These are phyloP conservation scores for Suhomyces yuchorum DNA, from an alignment of 1,139 yeast genomes.

Conservation along the genomic window DNA sequence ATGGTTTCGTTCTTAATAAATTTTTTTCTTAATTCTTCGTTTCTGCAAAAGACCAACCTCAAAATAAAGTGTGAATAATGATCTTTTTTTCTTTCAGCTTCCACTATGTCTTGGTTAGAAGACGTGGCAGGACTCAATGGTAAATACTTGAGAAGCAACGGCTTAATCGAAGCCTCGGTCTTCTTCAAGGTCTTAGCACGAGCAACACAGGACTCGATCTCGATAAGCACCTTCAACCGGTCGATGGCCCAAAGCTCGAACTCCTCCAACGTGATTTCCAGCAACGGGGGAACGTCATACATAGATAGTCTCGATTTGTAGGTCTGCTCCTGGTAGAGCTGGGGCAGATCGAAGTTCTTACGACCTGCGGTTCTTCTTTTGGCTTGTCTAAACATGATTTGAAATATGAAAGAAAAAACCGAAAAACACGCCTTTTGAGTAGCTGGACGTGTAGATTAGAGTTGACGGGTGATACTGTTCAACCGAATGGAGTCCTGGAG, in stretches of 20 bases:
- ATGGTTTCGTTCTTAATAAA: constrained; percentile 76
- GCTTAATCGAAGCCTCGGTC: constrained; percentile 63
- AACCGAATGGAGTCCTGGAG: too few species aligned
- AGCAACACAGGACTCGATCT: constrained; percentile 74
- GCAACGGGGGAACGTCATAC: constrained; percentile 73
- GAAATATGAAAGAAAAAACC: background rate
- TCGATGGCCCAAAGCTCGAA: constrained; percentile 97
- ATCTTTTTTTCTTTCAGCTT: constrained; percentile 75
- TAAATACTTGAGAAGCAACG: constrained; percentile 61
- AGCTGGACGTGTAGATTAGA: background rate
- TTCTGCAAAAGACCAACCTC: constrained; percentile 85
- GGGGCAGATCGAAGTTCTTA: constrained; percentile 56
- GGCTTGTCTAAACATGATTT: constrained; percentile 67
- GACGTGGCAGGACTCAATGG: constrained; percentile 55
- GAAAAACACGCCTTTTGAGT: background rate
- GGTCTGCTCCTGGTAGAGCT: constrained; percentile 21
- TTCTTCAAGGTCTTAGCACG: constrained; percentile 68
- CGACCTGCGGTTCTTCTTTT: constrained; percentile 79
- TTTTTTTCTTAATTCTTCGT: constrained; percentile 80
- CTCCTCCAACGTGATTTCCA: constrained; percentile 86
- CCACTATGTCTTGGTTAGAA: constrained; percentile 33
- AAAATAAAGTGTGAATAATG: constrained; percentile 89
- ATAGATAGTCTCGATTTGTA: constrained; percentile 54
- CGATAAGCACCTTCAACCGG: constrained; percentile 77
- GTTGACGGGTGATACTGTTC: too few species aligned